Percentiles rank a stretch among this genome's conserved stretches.
Evolutionary conservation across 2,329 filamentous ascomycete genomes (phyloP).

Genomic region (Sporothrix euskadiensis): DNA sequence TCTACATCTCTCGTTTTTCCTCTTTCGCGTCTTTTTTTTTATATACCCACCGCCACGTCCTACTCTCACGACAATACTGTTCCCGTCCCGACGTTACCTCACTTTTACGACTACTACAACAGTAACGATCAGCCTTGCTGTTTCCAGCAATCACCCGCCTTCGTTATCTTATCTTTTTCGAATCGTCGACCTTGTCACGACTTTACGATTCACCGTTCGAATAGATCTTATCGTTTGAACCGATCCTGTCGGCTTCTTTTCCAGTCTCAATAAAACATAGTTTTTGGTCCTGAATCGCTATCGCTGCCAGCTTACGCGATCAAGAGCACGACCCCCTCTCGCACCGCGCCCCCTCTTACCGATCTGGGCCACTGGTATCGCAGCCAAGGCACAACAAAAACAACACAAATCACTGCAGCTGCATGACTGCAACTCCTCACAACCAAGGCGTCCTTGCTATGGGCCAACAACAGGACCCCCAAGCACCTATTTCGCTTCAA

Average conservation of each 20-base stretch:
- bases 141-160: not conserved
- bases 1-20: not conserved
- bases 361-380: not conserved
- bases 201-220: not conserved
- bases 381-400: not conserved
- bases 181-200: not conserved
- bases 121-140: conserved; percentile 8
- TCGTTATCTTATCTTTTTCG: conserved; percentile 5
- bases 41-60: not conserved
- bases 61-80: not conserved
- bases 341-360: not conserved
- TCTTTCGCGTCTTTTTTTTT: not conserved
- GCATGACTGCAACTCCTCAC: not conserved
- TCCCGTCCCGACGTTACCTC: not conserved
- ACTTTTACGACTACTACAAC: not conserved
- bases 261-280: not conserved
- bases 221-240: not conserved
- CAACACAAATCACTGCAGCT: not conserved
- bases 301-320: not conserved
- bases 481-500: conserved; percentile 2
- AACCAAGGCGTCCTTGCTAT: conserved; percentile 1
- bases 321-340: not conserved
- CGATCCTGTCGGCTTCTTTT: not conserved
- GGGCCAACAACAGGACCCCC: conserved; percentile 22
- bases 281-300: not conserved